Conservation (phyloP, 257 asterid genomes). For the Solanum pennellii region DNA sequence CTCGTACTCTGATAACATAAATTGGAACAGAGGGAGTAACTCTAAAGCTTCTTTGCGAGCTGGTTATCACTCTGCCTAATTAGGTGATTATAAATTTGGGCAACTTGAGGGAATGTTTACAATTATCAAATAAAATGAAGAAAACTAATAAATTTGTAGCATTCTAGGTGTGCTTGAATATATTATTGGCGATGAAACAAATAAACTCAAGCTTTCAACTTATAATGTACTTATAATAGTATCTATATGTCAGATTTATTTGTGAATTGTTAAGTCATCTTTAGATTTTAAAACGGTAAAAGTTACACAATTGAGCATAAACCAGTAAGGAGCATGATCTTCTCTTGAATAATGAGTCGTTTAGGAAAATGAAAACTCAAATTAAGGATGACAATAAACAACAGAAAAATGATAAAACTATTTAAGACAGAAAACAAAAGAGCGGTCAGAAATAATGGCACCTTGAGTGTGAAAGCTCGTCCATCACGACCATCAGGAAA, state of each 20-base stretch:
- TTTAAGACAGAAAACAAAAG: neutral
- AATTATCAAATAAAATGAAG: neutral
- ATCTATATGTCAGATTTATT: neutral
- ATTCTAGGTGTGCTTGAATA: neutral
- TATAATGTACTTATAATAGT: neutral
- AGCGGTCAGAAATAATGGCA: neutral
- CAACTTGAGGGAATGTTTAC: neutral
- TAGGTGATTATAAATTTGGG: neutral
- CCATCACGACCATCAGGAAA: conserved; percentile 98
- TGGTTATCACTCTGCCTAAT: neutral
- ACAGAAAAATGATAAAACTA: neutral
- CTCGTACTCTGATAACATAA: neutral
- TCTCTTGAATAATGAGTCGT: neutral
- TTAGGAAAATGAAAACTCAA: neutral
- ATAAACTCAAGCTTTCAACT: neutral
- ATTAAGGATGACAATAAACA: neutral
- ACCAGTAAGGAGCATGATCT: neutral
- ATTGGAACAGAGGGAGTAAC: neutral
- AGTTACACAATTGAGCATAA: neutral
- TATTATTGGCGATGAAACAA: neutral
- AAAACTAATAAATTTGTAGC: neutral
- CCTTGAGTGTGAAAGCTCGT: conserved; percentile 97
- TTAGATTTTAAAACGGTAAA: neutral
- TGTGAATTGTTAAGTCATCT: neutral
- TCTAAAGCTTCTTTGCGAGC: neutral